A percentile compares a stretch with the other conserved stretches of the same genome.
These are phyloP conservation scores for Calvatia gigantea DNA, from an alignment of 768 basidiomycete species.

Conservation along the genomic window DNA sequence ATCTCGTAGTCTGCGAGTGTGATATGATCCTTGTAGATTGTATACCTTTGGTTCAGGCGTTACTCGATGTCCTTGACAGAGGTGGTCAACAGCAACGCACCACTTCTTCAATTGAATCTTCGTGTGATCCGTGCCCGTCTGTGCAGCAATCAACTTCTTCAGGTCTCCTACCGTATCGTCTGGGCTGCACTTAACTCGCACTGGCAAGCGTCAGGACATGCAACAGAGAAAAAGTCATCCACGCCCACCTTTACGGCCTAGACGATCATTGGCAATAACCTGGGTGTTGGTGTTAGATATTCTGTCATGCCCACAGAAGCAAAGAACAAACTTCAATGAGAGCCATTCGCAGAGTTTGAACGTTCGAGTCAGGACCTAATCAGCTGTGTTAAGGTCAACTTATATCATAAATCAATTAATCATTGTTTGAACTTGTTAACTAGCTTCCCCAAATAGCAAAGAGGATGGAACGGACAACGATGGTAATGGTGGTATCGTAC, in stretches of 20 bases:
- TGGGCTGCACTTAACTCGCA: slow-evolving; percentile 92
- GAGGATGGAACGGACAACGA: no score
- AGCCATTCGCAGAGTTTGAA: slow-evolving; percentile 38
- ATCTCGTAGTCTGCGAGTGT: slow-evolving; percentile 92
- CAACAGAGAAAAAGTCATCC: not conserved
- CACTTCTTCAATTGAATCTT: slow-evolving; percentile 98
- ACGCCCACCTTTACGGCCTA: slow-evolving; percentile 86
- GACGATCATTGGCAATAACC: slow-evolving; percentile 94
- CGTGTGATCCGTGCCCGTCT: slow-evolving; percentile 79
- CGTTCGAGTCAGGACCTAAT: no score
- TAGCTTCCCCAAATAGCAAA: not conserved
- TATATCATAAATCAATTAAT: not conserved
- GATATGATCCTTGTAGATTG: slow-evolving; percentile 94
- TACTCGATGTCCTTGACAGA: not conserved
- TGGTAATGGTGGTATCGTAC: not conserved
- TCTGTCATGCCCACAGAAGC: not conserved
- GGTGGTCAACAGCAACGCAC: slow-evolving; percentile 38
- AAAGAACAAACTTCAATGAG: slow-evolving; percentile 47
- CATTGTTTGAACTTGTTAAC: not conserved
- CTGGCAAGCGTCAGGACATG: slow-evolving; percentile 34
- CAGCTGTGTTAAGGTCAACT: no score
- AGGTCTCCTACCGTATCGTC: slow-evolving; percentile 97
- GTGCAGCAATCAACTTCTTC: slow-evolving; percentile 95
- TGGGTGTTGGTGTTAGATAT: slow-evolving; percentile 26
- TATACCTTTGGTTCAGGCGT: slow-evolving; percentile 63